These are phyloP conservation scores for Entomortierella lignicola DNA, from an alignment of 192 early-diverging fungal genomes.

Conservation along the genomic window DNA sequence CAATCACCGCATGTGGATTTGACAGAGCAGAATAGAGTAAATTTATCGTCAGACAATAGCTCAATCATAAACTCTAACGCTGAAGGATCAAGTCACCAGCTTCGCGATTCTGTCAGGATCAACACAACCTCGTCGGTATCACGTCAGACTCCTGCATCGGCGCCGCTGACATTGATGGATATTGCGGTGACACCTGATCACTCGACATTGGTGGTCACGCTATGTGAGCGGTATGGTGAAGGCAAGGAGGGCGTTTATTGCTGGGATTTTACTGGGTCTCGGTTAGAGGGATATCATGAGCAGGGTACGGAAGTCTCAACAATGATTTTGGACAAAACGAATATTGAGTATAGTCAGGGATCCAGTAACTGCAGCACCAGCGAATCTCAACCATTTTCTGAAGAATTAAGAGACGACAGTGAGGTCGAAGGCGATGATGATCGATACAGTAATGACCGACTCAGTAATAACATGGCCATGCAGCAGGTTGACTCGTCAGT, in stretches of 20 bases:
- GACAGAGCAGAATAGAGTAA: not conserved
- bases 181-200: constrained; percentile 31
- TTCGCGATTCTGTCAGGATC: not conserved
- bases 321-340: constrained; percentile 21
- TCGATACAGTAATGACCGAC: not conserved
- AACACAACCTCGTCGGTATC: too few relatives aligned
- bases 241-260: constrained; percentile 42
- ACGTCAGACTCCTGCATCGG: constrained; percentile 12
- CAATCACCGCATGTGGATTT: not conserved
- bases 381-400: not conserved
- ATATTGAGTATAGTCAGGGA: constrained; percentile 8
- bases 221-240: constrained; percentile 40
- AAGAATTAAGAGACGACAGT: not conserved
- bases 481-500: constrained; percentile 41
- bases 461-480: constrained; percentile 45
- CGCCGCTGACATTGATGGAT: constrained; percentile 33
- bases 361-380: not conserved
- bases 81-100: too few relatives aligned
- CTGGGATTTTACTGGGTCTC: constrained; percentile 47
- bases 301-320: constrained; percentile 11
- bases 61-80: too few relatives aligned
- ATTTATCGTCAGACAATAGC: not conserved
- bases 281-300: constrained; percentile 36
- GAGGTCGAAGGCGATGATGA: not conserved
- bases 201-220: constrained; percentile 38